Percentiles rank a stretch among this genome's conserved stretches.
These are phyloP conservation scores for Centrapalus pauciflorus DNA, from an alignment of 129 eudicot species.

Conservation along the genomic window DNA sequence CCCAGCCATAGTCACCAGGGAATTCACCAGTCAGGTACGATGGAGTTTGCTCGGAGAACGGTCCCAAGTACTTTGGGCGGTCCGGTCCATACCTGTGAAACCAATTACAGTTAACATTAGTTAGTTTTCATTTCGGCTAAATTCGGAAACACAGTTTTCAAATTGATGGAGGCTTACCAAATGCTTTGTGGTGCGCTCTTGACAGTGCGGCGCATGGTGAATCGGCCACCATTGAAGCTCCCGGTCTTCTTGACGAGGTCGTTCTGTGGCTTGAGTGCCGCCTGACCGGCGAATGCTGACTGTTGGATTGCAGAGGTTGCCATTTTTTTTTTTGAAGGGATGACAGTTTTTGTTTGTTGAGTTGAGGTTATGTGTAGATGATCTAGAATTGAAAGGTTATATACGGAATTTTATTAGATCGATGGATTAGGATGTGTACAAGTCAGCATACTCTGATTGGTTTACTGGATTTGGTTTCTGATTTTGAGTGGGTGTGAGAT, in stretches of 20 bases:
- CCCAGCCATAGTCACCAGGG: conserved; percentile 86
- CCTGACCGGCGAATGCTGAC: conserved; percentile 45
- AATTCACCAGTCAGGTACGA: conserved; percentile 73
- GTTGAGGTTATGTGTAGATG: not conserved
- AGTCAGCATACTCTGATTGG: conserved; percentile 51
- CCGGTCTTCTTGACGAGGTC: conserved; percentile 45
- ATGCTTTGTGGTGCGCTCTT: conserved; percentile 63
- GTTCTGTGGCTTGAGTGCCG: conserved; percentile 29
- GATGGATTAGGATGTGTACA: conserved; percentile 42
- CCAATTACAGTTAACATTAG: not conserved
- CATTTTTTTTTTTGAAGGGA: conserved; percentile 23
- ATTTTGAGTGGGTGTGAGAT: conserved; percentile 28
- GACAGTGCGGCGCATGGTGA: conserved; percentile 64
- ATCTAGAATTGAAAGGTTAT: conserved; percentile 14
- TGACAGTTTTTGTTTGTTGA: too few relatives aligned
- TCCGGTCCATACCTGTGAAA: conserved; percentile 61
- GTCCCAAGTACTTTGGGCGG: conserved; percentile 71
- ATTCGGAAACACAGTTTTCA: too few relatives aligned
- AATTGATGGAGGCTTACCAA: conserved; percentile 30
- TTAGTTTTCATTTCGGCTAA: not conserved
- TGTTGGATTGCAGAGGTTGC: conserved; percentile 54
- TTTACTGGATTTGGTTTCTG: conserved; percentile 24
- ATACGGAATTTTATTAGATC: conserved; percentile 10
- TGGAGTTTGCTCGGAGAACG: conserved; percentile 73
- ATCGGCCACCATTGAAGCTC: conserved; percentile 41